These are phyloP conservation scores for Postia placenta DNA, from an alignment of 768 basidiomycete genomes.

Conservation along the genomic window DNA sequence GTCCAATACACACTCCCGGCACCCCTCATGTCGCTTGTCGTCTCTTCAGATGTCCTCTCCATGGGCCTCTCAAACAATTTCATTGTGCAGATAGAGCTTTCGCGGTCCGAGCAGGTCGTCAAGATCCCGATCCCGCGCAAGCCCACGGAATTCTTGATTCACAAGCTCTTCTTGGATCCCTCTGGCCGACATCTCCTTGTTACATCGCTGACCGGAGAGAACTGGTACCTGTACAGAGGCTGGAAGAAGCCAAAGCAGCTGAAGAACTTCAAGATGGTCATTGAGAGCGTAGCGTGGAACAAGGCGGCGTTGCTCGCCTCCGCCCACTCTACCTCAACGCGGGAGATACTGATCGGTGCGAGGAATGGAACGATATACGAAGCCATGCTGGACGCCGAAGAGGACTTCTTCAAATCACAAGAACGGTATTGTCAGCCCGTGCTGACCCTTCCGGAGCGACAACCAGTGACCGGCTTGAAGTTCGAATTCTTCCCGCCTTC, in stretches of 20 bases:
- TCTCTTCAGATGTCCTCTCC: conserved; percentile 80
- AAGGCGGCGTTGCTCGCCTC: conserved; percentile 58
- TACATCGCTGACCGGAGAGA: conserved; percentile 84
- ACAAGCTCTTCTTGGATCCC: conserved; percentile 88
- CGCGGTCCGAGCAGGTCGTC: conserved; percentile 79
- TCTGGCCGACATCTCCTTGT: conserved; percentile 87
- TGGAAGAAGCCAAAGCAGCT: conserved; percentile 81
- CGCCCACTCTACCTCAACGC: conserved; percentile 64
- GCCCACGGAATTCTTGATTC: conserved; percentile 66
- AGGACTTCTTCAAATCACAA: conserved; percentile 87
- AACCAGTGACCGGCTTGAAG: conserved; percentile 79
- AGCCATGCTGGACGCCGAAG: conserved; percentile 82
- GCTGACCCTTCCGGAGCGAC: conserved; percentile 73
- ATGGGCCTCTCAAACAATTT: conserved; percentile 77
- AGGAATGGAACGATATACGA: conserved; percentile 85
- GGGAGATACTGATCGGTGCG: conserved; percentile 83
- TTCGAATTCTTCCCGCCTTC: conserved; percentile 70
- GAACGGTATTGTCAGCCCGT: conserved; percentile 73
- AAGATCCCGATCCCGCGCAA: conserved; percentile 75
- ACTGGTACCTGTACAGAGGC: conserved; percentile 81
- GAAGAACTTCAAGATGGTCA: conserved; percentile 76
- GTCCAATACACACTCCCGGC: conserved; percentile 90
- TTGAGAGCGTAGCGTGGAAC: conserved; percentile 93
- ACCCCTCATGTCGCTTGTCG: conserved; percentile 73
- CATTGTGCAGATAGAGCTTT: conserved; percentile 85